A percentile compares a stretch with the other conserved stretches of the same genome.
Conservation (phyloP, 2,329 filamentous ascomycete species). For the Beauveria sp. region DNA sequence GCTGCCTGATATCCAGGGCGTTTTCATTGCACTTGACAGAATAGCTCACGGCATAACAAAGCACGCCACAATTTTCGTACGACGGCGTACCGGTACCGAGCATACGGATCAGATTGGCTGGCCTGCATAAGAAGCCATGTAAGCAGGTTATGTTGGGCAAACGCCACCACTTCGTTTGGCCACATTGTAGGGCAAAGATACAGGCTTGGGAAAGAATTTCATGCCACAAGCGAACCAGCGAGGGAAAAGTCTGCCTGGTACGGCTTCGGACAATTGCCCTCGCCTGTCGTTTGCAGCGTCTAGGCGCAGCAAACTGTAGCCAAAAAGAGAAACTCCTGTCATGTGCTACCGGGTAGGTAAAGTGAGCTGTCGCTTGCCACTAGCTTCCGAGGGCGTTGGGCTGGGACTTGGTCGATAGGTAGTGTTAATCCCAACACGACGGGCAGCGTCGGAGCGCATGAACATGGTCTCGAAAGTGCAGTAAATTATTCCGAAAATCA, state of each 20-base stretch:
- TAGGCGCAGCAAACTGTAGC: not conserved
- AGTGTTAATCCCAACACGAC: not conserved
- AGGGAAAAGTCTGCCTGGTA: not conserved
- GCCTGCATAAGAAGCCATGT: not conserved
- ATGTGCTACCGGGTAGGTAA: constrained; percentile 7
- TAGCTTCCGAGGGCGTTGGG: not conserved
- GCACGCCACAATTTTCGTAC: not conserved
- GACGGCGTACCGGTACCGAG: constrained; percentile 3
- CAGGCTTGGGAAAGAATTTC: not conserved
- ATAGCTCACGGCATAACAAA: not conserved
- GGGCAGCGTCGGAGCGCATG: not conserved
- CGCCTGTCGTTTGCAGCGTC: not conserved
- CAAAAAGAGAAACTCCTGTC: not conserved
- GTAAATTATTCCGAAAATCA: not conserved
- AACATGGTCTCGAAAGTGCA: not conserved
- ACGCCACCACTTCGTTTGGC: not conserved
- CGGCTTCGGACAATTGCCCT: not conserved
- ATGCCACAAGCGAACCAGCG: not conserved
- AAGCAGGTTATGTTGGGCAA: not conserved
- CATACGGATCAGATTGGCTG: not conserved
- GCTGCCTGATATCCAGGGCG: not conserved
- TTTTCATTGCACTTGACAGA: not conserved
- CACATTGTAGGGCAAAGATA: not conserved
- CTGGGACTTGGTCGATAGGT: not conserved
- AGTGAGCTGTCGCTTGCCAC: constrained; percentile 6